Evolutionary conservation across 805 yeast genomes (phyloP).

Genomic region (Lipomyces lipofer): DNA sequence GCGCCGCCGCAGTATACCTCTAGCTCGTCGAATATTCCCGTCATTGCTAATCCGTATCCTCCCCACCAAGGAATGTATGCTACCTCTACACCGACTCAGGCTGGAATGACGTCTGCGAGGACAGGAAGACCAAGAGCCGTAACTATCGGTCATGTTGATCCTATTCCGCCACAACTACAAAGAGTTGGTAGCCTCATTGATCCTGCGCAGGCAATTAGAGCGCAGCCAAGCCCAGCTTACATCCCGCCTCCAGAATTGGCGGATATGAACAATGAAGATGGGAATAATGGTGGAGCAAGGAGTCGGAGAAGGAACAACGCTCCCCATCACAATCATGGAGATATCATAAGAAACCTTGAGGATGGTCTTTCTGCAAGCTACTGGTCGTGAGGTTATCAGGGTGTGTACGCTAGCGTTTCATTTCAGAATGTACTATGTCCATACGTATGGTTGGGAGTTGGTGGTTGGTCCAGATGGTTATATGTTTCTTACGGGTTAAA

Average conservation of each 20-base stretch:
- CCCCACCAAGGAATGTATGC: constrained; percentile 14
- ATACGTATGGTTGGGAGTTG: too few relatives aligned
- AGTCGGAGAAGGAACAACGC: constrained; percentile 3
- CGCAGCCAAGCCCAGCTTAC: constrained; percentile 45
- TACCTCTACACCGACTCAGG: constrained; percentile 1
- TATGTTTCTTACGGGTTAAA: too few relatives aligned
- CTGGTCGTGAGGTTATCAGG: too few relatives aligned
- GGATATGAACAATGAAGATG: background rate
- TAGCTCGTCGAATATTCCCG: background rate
- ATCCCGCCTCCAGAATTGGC: constrained; percentile 43
- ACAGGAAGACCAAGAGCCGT: constrained; percentile 42
- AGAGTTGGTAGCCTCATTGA: constrained; percentile 46
- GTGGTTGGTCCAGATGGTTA: too few relatives aligned
- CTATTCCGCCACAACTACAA: constrained; percentile 45
- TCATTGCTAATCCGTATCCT: constrained; percentile 24
- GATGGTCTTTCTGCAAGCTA: constrained; percentile 34
- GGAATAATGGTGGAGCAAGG: constrained; percentile 3
- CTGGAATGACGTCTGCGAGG: constrained; percentile 12
- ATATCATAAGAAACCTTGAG: constrained; percentile 38
- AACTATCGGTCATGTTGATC: constrained; percentile 43
- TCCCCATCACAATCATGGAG: constrained; percentile 28
- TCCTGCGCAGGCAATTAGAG: constrained; percentile 41
- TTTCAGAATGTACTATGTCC: too few relatives aligned
- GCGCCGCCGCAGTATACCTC: constrained; percentile 11
- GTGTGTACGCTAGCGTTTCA: too few relatives aligned